phyloP scores from a whole-genome alignment of 202 grass and related monocot species.

The Saccharum hybrid region DNA sequence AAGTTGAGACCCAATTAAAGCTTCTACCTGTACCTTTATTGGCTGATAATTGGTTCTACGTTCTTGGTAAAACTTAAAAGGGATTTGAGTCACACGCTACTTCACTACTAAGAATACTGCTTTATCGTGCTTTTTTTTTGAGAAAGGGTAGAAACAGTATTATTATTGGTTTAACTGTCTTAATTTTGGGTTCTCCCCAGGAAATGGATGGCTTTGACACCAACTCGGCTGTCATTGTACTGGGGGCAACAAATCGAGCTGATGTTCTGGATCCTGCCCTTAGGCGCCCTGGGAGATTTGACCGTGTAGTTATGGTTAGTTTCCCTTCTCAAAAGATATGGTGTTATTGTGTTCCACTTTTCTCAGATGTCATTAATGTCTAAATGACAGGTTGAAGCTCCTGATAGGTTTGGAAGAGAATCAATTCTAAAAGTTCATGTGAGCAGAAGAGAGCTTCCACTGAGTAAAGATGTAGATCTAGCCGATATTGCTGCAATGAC shows the following conservation, averaged over 20 bases:
- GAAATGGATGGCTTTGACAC: conserved; percentile 99
- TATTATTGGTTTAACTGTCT: conserved; percentile 40
- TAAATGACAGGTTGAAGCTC: conserved; percentile 88
- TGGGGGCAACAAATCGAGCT: conserved; percentile 95
- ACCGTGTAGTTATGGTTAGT: conserved; percentile 91
- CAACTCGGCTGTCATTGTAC: conserved; percentile 94
- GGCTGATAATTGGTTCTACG: not conserved
- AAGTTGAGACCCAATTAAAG: conserved; percentile 24
- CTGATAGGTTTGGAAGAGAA: conserved; percentile 88
- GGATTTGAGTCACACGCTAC: not conserved
- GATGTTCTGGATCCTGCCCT: conserved; percentile 96
- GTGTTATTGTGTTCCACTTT: conserved; percentile 12
- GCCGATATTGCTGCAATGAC: conserved; percentile 93
- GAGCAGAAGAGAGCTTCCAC: conserved; percentile 87
- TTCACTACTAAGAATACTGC: not conserved
- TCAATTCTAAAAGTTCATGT: conserved; percentile 96
- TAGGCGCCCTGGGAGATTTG: conserved; percentile 96
- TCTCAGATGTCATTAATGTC: conserved; percentile 35
- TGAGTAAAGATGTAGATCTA: conserved; percentile 88
- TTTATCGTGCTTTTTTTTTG: not conserved
- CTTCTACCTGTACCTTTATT: conserved; percentile 27
- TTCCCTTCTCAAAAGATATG: conserved; percentile 33
- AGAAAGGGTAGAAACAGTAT: not conserved
- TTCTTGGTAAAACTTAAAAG: not conserved
- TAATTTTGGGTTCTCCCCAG: conserved; percentile 49